These are phyloP conservation scores for Hanseniaspora meyeri DNA, from an alignment of 805 yeast genomes.

Conservation along the genomic window DNA sequence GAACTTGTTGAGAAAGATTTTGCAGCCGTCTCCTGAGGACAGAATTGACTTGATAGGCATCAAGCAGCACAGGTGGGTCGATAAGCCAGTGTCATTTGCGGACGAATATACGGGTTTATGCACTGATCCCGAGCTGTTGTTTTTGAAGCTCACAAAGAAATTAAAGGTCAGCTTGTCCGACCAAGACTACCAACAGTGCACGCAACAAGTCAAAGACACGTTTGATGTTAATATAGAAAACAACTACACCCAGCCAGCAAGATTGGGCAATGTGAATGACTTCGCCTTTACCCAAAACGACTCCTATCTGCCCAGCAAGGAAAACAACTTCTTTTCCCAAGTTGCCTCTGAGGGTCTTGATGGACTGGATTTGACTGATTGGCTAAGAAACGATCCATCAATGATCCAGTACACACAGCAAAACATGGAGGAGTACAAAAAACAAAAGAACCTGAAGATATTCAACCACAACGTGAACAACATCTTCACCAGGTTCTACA, in stretches of 20 bases:
- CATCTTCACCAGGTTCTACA: conserved; percentile 23
- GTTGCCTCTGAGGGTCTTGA: neutral
- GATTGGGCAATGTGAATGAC: conserved; percentile 23
- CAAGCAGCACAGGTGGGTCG: conserved; percentile 45
- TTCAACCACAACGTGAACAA: conserved; percentile 12
- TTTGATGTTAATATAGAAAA: neutral
- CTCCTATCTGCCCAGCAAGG: neutral
- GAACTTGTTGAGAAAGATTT: conserved; percentile 40
- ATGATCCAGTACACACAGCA: conserved; percentile 13
- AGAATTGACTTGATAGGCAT: conserved; percentile 35
- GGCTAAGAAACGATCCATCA: conserved; percentile 17
- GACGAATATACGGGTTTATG: conserved; percentile 37
- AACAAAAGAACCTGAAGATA: neutral
- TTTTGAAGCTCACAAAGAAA: conserved; percentile 39
- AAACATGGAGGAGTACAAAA: neutral
- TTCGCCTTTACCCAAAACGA: neutral
- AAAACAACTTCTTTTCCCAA: conserved; percentile 3
- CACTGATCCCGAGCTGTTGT: conserved; percentile 39
- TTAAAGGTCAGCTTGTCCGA: conserved; percentile 44
- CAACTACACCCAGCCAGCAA: conserved; percentile 8
- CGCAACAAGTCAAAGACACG: conserved; percentile 16
- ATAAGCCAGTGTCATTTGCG: conserved; percentile 31
- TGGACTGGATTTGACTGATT: neutral
- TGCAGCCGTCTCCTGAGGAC: conserved; percentile 37
- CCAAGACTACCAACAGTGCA: conserved; percentile 30